Base-by-base conservation (phyloP, 2,329 filamentous ascomycete genomes). In the Penicillium verrucosum region DNA sequence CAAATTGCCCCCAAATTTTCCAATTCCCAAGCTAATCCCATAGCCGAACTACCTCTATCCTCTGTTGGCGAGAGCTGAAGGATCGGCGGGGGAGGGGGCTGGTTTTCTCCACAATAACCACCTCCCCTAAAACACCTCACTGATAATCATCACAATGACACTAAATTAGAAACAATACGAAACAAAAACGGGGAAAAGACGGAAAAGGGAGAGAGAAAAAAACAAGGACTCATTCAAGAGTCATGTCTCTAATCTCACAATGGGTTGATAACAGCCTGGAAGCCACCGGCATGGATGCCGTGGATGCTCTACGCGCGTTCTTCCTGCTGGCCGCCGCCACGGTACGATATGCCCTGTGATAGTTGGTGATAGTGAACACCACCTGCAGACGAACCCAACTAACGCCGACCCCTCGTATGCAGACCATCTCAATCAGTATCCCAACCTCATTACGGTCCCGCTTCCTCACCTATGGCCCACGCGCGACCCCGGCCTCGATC, bases 391-490 rank as follows among this genome's bases (percentile, higher is more conserved):
- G 54, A 56, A 52, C 54, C 65, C 56, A 61, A 61, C 48, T 56
- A 57, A 49, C 29, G 38, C 48, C 30, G 37, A 37, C 36, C 53
- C 36, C 51, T 41, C 29, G 32, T 52, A 48, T 45, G 55, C 65
- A 78, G 71, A 75, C 84, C 34, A 68, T 86, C 51, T 68, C 80
- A 47, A 73, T 83, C 58, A 80, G 79, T 68, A 70, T 76, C 60
- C 71, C 82, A 41, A 79, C 82, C 56, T 69, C 77, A 42, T 73
- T 87, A 47, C 78, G 77, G 61, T 64, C 67, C 56, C 83, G 84
- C 51, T 86, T 87, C 69, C 75, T 87, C 49, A 73, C 78, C 46
- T 88, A 88, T 69, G 85, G 85, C 52, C 79, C 84, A 52, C 81
- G 84, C 66, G 74, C 80, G 18, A 71, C 65, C 44, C 61, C 67